Evolutionary conservation across 1,284 basidiomycete genomes (phyloP).

Genomic region (Pterulicium gracile): DNA sequence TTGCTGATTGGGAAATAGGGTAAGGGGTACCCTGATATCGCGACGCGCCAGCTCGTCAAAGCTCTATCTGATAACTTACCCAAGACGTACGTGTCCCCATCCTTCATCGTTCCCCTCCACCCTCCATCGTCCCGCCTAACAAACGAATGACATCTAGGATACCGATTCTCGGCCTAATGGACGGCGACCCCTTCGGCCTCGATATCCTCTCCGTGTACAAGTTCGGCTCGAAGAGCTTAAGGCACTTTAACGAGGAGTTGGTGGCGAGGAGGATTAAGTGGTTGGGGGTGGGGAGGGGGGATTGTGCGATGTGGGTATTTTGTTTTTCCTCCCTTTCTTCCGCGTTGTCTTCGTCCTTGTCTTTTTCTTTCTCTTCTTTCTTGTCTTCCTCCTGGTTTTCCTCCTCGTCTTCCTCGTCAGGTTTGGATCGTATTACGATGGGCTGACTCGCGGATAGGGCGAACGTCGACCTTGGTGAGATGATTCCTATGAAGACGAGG

Average conservation of each 20-base stretch:
- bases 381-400: too few relatives aligned
- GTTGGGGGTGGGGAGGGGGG: slow-evolving; percentile 68
- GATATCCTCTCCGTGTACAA: slow-evolving; percentile 84
- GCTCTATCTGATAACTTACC: slow-evolving; percentile 60
- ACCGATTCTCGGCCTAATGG: slow-evolving; percentile 71
- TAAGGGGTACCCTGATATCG: slow-evolving; percentile 89
- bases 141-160: too few relatives aligned
- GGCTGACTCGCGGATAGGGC: too few relatives aligned
- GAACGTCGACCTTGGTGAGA: slow-evolving; percentile 43
- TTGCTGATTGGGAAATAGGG: slow-evolving; percentile 41
- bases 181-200: slow-evolving; percentile 83
- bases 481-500: slow-evolving; percentile 59
- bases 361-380: not conserved
- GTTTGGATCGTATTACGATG: too few relatives aligned
- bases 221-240: slow-evolving; percentile 51
- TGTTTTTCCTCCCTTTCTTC: too few relatives aligned
- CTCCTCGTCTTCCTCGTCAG: too few relatives aligned
- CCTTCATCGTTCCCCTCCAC: slow-evolving; percentile 4
- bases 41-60: slow-evolving; percentile 74
- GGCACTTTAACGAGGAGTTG: slow-evolving; percentile 53
- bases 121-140: slow-evolving; percentile 1
- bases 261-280: slow-evolving; percentile 62
- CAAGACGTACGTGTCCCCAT: slow-evolving; percentile 18
- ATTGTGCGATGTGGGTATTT: slow-evolving; percentile 48
- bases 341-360: not conserved